Evolutionary conservation across 768 basidiomycete species (phyloP), one percentile per base, ranked within the genome.

Genomic region (Austroboletus eburneus): DNA sequence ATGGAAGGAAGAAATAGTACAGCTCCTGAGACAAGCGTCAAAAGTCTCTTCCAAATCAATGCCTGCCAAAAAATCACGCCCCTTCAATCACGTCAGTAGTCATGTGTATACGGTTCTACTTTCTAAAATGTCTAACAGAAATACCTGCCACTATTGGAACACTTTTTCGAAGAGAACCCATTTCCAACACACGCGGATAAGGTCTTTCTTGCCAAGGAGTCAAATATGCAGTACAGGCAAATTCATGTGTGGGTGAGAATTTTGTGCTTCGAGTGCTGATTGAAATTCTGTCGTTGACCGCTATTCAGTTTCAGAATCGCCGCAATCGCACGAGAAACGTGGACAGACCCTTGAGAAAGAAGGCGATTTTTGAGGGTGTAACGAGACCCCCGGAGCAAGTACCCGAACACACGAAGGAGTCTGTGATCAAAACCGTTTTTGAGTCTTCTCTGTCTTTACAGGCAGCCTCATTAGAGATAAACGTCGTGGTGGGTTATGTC

Each of bases 211-310:
- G 50, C 55, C 2, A 29, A 45, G 0, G 51, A 47, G 3, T 45
- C 55, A 0, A 23, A 43, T 0, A 56, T 56, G 50, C 3, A 46
- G 1, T 56, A 57, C 5, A 47, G 29, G 14, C 55, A 56, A 57
- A 53, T 56, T 0, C 55, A 56, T n/a, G 46, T 52, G 8, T 56
- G 55, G 55, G 54, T 56, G 1, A 30, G 54, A 9, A 25, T 5
- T 18, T 12, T 6, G 27, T 27, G 12, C 12, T 6, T 27, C 12
- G 27, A n/a, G n/a, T n/a, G n/a, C n/a, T n/a, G n/a, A n/a, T n/a
- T n/a, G n/a, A n/a, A n/a, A 12, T 27, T 27, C 27, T 5, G 12
- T 27, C 7, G 27, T 27, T 27, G 27, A 27, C 12, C 27, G 27
- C 27, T 27, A 3, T n/a, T 0, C 9, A 56, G 55, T 56, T 56